Evolutionary conservation across 176 grass and related monocot genomes (phyloP).

Genomic region (Cocos nucifera): DNA sequence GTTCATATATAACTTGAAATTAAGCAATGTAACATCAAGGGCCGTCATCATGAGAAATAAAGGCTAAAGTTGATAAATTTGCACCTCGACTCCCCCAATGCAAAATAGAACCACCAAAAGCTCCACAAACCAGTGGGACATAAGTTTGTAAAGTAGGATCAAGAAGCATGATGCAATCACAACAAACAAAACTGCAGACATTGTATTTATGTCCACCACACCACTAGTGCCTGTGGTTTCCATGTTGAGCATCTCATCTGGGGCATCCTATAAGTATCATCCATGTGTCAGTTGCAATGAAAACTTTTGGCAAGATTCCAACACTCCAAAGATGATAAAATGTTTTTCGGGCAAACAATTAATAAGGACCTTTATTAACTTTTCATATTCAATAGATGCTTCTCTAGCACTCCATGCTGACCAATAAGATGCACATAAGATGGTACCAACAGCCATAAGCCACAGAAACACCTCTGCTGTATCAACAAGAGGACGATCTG

Average conservation of each 20-base stretch:
- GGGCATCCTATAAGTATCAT: slow-evolving; percentile 44
- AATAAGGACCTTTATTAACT: slow-evolving; percentile 70
- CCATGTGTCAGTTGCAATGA: not conserved
- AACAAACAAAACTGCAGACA: slow-evolving; percentile 74
- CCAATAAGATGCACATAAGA: slow-evolving; percentile 97
- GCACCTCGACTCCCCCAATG: slow-evolving; percentile 95
- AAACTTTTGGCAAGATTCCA: not conserved
- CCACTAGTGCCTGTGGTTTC: slow-evolving; percentile 55
- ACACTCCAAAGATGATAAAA: too few species aligned
- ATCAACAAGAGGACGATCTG: slow-evolving; percentile 84
- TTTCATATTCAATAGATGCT: slow-evolving; percentile 78
- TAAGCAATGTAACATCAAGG: too few species aligned
- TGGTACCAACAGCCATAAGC: slow-evolving; percentile 98
- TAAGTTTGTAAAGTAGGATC: slow-evolving; percentile 77
- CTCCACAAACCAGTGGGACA: slow-evolving; percentile 97
- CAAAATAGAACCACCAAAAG: slow-evolving; percentile 93
- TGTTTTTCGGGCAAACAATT: too few species aligned
- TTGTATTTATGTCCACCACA: slow-evolving; percentile 79
- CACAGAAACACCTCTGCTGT: slow-evolving; percentile 95
- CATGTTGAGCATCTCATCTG: slow-evolving; percentile 40
- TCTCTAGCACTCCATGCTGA: slow-evolving; percentile 90
- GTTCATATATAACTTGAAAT: too few species aligned
- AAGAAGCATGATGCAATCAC: slow-evolving; percentile 91
- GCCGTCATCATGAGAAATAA: too few species aligned
- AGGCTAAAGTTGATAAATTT: slow-evolving; percentile 16